Base-by-base conservation (phyloP, 805 yeast species). In the Candida ulmi region DNA sequence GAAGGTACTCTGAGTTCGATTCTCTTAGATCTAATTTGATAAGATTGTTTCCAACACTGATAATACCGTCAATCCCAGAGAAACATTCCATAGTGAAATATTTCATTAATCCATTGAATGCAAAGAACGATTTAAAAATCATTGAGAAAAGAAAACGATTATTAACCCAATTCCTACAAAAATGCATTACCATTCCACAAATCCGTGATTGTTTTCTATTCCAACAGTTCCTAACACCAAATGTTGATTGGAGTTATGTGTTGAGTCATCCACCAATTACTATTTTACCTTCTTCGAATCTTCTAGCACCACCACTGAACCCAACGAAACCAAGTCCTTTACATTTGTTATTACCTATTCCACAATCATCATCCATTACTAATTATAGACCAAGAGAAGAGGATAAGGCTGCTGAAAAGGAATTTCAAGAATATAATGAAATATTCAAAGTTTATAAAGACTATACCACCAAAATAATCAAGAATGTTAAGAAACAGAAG, bases 1-100 rank as follows among this genome's bases (percentile, higher is more conserved):
- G 98, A 51, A 67, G 98, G 33, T 93, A 91, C 60, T 85, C 95
- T 33, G 99, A 93, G 57, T 93, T 93, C 60, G 97, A 88, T 54
- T 74, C 83, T 39, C 69, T 93, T 24, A 66, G 96, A 39, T 78
- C 72, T 33, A 73, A 82, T 3, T 69, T 93, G 19, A 66, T 78
- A 5, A 79, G 79, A 52, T 64, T 86, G 25, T 88, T 85, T 52
- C 97, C 98, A 1, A 78, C 91, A 29, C 63, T 79, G 6, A 71
- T 93, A 4, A 74, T 93, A 2, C 98, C 99, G 2, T 95, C 97
- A 0, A 87, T 93, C n/a, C 99, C 99, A 0, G 86, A 81, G 65
- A 84, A 84, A 58, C 90, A 84, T 58, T 71, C 85, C 13, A 57
- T 84, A n/a, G 57, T 66, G 7, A 67, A 64, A 43, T 70, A 70